phyloP scores from a whole-genome alignment of 108 stramenopile genomes.

The Nannochloropsis salina region DNA sequence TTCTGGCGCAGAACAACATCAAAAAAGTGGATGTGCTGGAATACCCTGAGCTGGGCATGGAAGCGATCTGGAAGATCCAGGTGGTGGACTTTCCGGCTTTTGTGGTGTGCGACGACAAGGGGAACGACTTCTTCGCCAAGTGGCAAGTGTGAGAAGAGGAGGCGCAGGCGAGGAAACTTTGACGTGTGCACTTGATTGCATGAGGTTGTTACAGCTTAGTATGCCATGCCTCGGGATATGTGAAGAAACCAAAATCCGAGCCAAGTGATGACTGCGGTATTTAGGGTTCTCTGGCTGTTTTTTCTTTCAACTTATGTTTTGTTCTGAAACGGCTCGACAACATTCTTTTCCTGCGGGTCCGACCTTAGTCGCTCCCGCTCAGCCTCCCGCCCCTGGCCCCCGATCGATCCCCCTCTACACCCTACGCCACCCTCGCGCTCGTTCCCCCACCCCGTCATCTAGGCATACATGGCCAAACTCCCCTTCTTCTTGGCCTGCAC shows the following conservation, averaged over 20 bases:
- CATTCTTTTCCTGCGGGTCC: not conserved
- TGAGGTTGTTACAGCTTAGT: no score
- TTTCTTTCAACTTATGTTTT: not conserved
- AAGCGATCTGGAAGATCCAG: slow-evolving; percentile 95
- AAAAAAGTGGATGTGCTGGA: slow-evolving; percentile 87
- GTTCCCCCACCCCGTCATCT: not conserved
- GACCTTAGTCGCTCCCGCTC: not conserved
- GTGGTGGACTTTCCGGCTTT: slow-evolving; percentile 93
- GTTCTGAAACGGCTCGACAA: not conserved
- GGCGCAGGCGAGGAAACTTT: not conserved
- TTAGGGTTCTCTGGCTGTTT: not conserved
- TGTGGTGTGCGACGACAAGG: slow-evolving; percentile 93
- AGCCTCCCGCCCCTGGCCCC: not conserved
- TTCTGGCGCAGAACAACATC: slow-evolving; percentile 89
- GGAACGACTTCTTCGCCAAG: slow-evolving; percentile 87
- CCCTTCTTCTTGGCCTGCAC: slow-evolving; percentile 99
- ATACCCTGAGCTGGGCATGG: slow-evolving; percentile 96
- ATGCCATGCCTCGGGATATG: not conserved
- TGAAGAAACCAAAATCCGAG: not conserved
- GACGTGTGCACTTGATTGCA: not conserved
- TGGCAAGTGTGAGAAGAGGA: slow-evolving; percentile 71
- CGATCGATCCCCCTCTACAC: not conserved
- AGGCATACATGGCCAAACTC: slow-evolving; percentile 76
- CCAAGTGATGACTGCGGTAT: not conserved
- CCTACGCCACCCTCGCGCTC: not conserved